Evolutionary conservation across 768 basidiomycete species (phyloP), one percentile per base, ranked within the genome.

Genomic region (Sporobolomyces roseus): DNA sequence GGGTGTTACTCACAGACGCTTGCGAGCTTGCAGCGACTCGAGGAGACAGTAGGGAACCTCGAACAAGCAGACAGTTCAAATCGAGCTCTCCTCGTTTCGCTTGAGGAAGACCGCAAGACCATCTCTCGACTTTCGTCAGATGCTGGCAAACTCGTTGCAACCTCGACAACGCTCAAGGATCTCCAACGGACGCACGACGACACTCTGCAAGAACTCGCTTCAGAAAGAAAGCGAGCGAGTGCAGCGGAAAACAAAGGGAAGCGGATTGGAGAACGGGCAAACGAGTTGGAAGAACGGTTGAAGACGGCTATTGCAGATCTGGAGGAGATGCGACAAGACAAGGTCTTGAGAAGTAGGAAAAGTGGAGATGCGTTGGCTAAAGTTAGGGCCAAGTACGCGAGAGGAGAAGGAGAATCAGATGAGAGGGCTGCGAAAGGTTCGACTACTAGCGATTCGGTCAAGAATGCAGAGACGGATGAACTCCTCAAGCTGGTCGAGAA

Each of bases 61-160:
- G 92, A 94, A 78, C 83, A 90, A 38, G 83, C 86, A 2, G 92
- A 94, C 74, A 82, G 84, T 2, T 88, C 90, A 14, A 89, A 86
- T 75, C 88, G 89, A 77, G 83, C 84, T 9, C 80, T 89, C 17
- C 78, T 88, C 32, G 83, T 86, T 48, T 88, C 92, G 73, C 81
- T 93, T 36, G 86, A 90, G 61, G 88, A 88, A 62, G 85, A 88
- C 23, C 84, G 86, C 66, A 80, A 82, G 25, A 83, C 84, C 25
- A 84, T 91, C 56, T 83, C 85, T 23, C 85, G 87, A 36, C 78
- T 92, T 53, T 86, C 84, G 21, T 83, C 84, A 19, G 86, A 88
- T 74, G 83, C 87, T 61, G 88, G 86, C 36, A 85, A 87, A 55
- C 84, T 87, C 21, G 81, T 86, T 21, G 88, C 88, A 19, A 84